Conservation (phyloP, 2,329 filamentous ascomycete species). For the Truncatella angustata region DNA sequence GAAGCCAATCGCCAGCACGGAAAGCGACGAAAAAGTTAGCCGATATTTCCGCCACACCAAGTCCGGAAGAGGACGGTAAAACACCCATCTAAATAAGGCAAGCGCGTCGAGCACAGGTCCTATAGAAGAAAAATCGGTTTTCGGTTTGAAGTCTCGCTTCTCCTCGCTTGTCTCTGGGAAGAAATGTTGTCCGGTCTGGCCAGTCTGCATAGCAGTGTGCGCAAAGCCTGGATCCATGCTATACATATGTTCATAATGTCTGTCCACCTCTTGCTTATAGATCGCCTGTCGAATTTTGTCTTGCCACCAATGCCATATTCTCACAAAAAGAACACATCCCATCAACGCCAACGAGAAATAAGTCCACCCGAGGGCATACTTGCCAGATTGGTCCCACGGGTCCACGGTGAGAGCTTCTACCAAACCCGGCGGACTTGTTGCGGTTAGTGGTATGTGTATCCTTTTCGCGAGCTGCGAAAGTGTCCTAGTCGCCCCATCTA, state of each 20-base stretch:
- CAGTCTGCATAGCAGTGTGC: slow-evolving; percentile 46
- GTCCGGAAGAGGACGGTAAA: slow-evolving; percentile 82
- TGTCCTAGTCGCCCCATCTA: slow-evolving; percentile 32
- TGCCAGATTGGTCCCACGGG: slow-evolving; percentile 77
- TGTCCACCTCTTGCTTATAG: slow-evolving; percentile 77
- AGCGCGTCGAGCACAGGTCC: slow-evolving; percentile 73
- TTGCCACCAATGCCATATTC: slow-evolving; percentile 86
- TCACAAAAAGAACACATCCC: slow-evolving; percentile 63
- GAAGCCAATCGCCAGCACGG: slow-evolving; percentile 66
- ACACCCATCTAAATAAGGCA: slow-evolving; percentile 82
- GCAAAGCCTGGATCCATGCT: slow-evolving; percentile 48
- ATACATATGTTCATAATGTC: slow-evolving; percentile 57
- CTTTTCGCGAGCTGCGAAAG: slow-evolving; percentile 47
- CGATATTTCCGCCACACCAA: slow-evolving; percentile 65
- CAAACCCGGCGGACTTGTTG: slow-evolving; percentile 59
- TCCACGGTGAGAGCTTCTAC: slow-evolving; percentile 66
- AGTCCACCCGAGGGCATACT: slow-evolving; percentile 85
- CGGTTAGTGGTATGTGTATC: slow-evolving; percentile 58
- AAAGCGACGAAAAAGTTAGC: slow-evolving; percentile 78
- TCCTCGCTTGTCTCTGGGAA: slow-evolving; percentile 66
- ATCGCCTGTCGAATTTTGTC: slow-evolving; percentile 89
- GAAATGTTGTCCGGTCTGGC: slow-evolving; percentile 63
- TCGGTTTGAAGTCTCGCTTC: slow-evolving; percentile 56
- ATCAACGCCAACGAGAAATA: slow-evolving; percentile 80
- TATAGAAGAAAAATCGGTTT: slow-evolving; percentile 75